Evolutionary conservation across 169 alveolate genomes (phyloP).

Genomic region (Condylostoma magnum): DNA sequence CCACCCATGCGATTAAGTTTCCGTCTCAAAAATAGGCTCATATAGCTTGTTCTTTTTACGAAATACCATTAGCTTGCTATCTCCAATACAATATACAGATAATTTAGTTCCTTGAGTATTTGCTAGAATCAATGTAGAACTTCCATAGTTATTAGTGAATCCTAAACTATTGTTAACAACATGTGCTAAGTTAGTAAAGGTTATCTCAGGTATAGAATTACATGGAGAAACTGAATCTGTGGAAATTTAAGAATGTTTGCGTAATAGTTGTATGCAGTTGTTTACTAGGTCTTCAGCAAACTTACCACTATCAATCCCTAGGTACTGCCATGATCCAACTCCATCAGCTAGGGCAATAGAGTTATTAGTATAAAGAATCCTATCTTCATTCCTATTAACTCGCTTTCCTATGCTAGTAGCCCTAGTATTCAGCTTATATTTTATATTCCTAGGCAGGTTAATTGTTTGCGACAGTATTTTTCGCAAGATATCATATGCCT

Average conservation of each 20-base stretch:
- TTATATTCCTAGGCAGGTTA: no score
- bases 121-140: not conserved
- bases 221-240: not conserved
- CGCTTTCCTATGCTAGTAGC: no score
- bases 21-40: not conserved
- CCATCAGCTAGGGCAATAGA: conserved; percentile 19
- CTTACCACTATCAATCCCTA: not conserved
- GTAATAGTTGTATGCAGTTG: not conserved
- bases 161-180: not conserved
- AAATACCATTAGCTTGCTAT: not conserved
- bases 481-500: no score
- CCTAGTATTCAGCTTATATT: no score
- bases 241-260: not conserved
- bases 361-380: not conserved
- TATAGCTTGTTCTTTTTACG: not conserved
- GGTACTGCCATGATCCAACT: not conserved
- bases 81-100: not conserved
- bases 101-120: not conserved
- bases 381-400: conserved; percentile 14
- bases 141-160: not conserved
- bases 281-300: conserved; percentile 4
- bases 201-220: not conserved
- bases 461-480: no score
- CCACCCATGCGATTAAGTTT: not conserved
- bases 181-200: not conserved